Evolutionary conservation across 2,329 filamentous ascomycete species (phyloP).

Genomic region (Sporothrix dimorphospora): DNA sequence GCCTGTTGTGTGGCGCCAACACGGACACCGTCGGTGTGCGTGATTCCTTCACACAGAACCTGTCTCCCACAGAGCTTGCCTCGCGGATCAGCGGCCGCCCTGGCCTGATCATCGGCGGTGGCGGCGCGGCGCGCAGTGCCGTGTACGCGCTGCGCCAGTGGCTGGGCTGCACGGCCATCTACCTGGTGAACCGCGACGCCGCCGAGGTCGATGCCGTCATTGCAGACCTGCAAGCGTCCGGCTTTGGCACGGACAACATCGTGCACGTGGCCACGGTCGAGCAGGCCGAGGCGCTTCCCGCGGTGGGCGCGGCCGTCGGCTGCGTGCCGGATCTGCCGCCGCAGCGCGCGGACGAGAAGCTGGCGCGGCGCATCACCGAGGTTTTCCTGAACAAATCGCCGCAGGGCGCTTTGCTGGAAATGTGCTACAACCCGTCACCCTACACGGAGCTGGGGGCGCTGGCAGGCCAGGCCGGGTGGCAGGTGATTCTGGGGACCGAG

Average conservation of each 20-base stretch:
- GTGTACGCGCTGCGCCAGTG: slow-evolving; percentile 74
- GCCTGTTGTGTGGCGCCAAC: slow-evolving; percentile 71
- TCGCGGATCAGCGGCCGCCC: slow-evolving; percentile 48
- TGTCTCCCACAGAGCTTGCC: slow-evolving; percentile 43
- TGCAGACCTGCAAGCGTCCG: slow-evolving; percentile 60
- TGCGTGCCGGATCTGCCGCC: slow-evolving; percentile 80
- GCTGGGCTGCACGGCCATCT: slow-evolving; percentile 69
- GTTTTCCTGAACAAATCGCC: slow-evolving; percentile 44
- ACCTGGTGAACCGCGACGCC: slow-evolving; percentile 75
- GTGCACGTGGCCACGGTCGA: slow-evolving; percentile 62
- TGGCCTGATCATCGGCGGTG: slow-evolving; percentile 75
- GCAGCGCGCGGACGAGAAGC: slow-evolving; percentile 62
- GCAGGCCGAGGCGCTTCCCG: slow-evolving; percentile 62
- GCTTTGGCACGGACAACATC: slow-evolving; percentile 60
- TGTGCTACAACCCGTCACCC: slow-evolving; percentile 79
- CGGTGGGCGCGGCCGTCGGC: slow-evolving; percentile 69
- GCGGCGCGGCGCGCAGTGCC: slow-evolving; percentile 76
- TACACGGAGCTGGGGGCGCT: slow-evolving; percentile 68
- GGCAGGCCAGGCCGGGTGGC: slow-evolving; percentile 66
- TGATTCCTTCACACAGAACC: slow-evolving; percentile 68
- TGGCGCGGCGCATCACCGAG: slow-evolving; percentile 60
- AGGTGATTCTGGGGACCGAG: slow-evolving; percentile 75
- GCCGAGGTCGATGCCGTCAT: slow-evolving; percentile 69
- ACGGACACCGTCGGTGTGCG: slow-evolving; percentile 80
- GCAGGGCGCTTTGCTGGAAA: slow-evolving; percentile 74